phyloP scores from a whole-genome alignment of 228 moss, liverwort and hornwort species.

The Sphagnum magellanicum region DNA sequence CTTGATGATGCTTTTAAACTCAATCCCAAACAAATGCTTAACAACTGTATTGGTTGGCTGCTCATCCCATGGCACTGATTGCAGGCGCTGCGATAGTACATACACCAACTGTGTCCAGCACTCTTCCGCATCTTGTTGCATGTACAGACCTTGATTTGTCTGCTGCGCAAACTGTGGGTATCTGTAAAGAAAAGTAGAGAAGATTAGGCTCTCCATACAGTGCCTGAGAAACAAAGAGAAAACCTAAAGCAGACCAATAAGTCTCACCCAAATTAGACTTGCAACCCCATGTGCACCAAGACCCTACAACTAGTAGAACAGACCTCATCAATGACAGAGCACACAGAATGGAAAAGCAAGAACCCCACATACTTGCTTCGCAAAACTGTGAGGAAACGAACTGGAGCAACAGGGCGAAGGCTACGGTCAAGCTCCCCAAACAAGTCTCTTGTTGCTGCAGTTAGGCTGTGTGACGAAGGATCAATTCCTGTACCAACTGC shows the following conservation, averaged over 20 bases:
- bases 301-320: too few species aligned
- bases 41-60: constrained; percentile 28
- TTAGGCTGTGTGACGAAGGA: constrained; percentile 64
- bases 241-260: too few species aligned
- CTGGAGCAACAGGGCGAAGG: constrained; percentile 66
- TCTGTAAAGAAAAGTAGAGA: constrained; percentile 9
- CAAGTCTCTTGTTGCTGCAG: constrained; percentile 74
- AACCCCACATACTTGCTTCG: constrained; percentile 40
- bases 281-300: too few species aligned
- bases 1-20: constrained; percentile 58
- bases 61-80: constrained; percentile 12
- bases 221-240: too few species aligned
- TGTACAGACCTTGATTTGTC: constrained; percentile 65
- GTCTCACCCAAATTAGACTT: too few species aligned
- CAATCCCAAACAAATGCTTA: constrained; percentile 83
- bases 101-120: constrained; percentile 98
- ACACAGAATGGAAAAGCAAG: too few species aligned
- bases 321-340: too few species aligned
- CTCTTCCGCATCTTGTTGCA: constrained; percentile 99
- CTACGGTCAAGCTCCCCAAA: constrained; percentile 78
- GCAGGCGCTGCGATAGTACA: constrained; percentile 68
- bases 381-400: constrained; percentile 56
- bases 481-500: constrained; percentile 27
- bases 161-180: constrained; percentile 92
- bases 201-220: too few species aligned